These are phyloP conservation scores for Geum urbanum DNA, from an alignment of 306 rosid species.

Conservation along the genomic window DNA sequence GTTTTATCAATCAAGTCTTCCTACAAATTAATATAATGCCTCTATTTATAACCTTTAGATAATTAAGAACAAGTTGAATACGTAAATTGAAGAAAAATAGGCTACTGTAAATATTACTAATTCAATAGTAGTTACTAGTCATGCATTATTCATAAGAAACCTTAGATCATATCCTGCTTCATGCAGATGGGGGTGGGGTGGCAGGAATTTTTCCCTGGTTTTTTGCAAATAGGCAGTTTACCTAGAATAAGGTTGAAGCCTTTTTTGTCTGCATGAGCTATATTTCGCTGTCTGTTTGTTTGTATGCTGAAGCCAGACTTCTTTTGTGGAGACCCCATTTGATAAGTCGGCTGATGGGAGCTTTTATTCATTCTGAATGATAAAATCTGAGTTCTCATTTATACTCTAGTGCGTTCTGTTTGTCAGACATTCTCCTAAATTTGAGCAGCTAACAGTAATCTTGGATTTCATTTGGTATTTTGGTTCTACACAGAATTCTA, in stretches of 20 bases:
- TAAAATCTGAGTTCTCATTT: background rate
- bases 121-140: too few species aligned
- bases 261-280: background rate
- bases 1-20: too few species aligned
- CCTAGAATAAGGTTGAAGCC: background rate
- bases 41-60: too few species aligned
- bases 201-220: background rate
- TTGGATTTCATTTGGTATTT: constrained; percentile 13
- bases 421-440: background rate
- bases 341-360: background rate
- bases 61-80: too few species aligned
- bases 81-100: too few species aligned
- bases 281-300: too few species aligned
- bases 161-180: too few species aligned
- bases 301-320: background rate
- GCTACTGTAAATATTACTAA: too few species aligned
- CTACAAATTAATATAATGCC: too few species aligned
- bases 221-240: background rate
- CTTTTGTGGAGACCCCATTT: background rate
- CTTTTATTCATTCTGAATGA: constrained; percentile 9
- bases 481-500: constrained; percentile 53
- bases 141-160: too few species aligned
- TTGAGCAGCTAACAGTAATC: constrained; percentile 6
- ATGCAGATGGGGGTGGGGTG: background rate
- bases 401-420: background rate